Evolutionary conservation across 2,329 filamentous ascomycete genomes (phyloP), one percentile per base, ranked within the genome.

Genomic region (Xylariaceae sp.): DNA sequence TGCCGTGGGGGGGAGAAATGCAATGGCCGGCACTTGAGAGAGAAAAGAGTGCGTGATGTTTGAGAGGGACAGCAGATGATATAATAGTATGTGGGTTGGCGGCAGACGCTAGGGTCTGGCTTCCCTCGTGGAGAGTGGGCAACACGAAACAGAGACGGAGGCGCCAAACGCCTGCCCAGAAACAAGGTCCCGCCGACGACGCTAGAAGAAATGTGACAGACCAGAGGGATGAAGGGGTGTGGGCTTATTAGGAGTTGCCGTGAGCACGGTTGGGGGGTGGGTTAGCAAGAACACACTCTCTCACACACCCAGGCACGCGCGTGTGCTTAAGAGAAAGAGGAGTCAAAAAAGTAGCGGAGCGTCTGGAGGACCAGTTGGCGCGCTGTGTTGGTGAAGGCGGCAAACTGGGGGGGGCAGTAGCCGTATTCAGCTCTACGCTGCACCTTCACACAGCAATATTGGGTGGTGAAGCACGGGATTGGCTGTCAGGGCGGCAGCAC

Each of bases 1-100:
- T 57, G 61, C 64, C 64, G 60, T 59, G 55, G 45, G 50, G 47
- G 48, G 52, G 48, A 52, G 54, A 36, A 33, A 43, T 56, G 54
- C 45, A 43, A 55, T 42, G 59, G 57, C 56, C 61, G 60, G 64
- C 62, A 70, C 65, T 63, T 64, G 60, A 54, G 59, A 54, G 53
- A 60, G 48, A 44, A 48, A 46, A 43, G 40, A 42, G 52, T 52
- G 49, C 43, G 44, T 42, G 39, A 40, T n/a, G n/a, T n/a, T 36
- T 37, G 40, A 36, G 52, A 49, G 53, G 56, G 56, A 60, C 59
- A 52, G 54, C 47, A 50, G 54, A 59, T 50, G 57, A 61, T 66
- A 65, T 66, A 65, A 59, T 64, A 61, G 45, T 44, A 42, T 41
- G 42, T 52, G 44, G 41, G 29, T 44, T 40, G 44, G 47, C 37